Conservation (phyloP, 495 filamentous ascomycete genomes). For the Lasiosphaeria hispida region DNA sequence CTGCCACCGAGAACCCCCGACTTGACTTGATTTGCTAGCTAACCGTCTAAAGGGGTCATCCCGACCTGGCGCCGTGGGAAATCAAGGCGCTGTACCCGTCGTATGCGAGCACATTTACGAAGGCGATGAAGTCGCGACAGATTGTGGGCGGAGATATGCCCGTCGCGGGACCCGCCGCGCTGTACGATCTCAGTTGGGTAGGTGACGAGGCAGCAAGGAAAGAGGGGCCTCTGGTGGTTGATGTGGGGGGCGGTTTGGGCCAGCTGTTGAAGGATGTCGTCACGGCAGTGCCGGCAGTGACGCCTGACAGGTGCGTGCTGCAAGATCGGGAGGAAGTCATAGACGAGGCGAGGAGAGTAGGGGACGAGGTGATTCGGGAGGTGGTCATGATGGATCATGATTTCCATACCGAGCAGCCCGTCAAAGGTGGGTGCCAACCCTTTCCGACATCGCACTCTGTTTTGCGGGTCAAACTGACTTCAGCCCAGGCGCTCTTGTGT, state of each 20-base stretch:
- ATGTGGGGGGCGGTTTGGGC: constrained; percentile 50
- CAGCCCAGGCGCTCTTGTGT: constrained; percentile 45
- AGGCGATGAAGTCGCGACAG: constrained; percentile 20
- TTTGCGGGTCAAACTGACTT: not conserved
- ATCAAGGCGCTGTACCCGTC: constrained; percentile 27
- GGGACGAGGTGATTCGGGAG: constrained; percentile 20
- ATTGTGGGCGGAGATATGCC: constrained; percentile 25
- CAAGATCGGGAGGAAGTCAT: constrained; percentile 47
- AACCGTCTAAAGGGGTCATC: constrained; percentile 19
- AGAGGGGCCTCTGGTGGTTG: constrained; percentile 37
- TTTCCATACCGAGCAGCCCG: constrained; percentile 43
- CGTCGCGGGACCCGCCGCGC: constrained; percentile 8
- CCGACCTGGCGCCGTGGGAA: constrained; percentile 28
- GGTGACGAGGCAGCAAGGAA: constrained; percentile 14
- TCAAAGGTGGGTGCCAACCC: constrained; percentile 28
- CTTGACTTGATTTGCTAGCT: no score
- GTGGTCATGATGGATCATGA: constrained; percentile 39
- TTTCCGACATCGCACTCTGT: no score
- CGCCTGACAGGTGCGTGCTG: constrained; percentile 37
- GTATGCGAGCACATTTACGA: constrained; percentile 20
- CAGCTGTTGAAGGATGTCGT: constrained; percentile 43
- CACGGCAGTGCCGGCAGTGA: constrained; percentile 28
- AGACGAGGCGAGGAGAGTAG: constrained; percentile 22
- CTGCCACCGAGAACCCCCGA: no score
- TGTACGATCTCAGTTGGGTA: constrained; percentile 28